phyloP scores from a whole-genome alignment of 2,329 filamentous ascomycete species.

The Apiospora saccharicola region DNA sequence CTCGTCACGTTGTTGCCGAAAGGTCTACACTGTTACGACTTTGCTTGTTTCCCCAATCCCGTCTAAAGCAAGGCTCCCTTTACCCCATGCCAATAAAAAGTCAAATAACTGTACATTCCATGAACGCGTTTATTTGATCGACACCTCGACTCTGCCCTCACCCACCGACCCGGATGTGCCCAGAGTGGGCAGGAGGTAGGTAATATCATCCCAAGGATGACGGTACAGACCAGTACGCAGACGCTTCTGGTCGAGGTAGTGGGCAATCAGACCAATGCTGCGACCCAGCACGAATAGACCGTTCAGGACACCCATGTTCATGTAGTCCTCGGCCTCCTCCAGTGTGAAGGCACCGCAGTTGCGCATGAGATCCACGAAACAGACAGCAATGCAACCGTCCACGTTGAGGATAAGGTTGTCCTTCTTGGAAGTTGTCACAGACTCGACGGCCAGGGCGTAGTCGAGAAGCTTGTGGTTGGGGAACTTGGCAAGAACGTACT shows the following conservation, averaged over 20 bases:
- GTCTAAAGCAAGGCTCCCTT: conserved; percentile 22
- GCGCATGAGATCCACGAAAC: conserved; percentile 96
- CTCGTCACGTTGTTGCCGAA: conserved; percentile 1
- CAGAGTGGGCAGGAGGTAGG: conserved; percentile 87
- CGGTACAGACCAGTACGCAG: conserved; percentile 98
- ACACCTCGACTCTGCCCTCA: conserved; percentile 89
- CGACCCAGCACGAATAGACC: conserved; percentile 98
- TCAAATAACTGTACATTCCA: conserved; percentile 34
- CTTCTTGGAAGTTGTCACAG: conserved; percentile 99
- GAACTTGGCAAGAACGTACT: conserved; percentile 98
- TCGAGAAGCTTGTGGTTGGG: conserved; percentile 97
- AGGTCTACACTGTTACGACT: conserved; percentile 15
- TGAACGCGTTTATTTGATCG: conserved; percentile 63
- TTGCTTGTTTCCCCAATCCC: conserved; percentile 12
- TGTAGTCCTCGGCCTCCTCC: conserved; percentile 98
- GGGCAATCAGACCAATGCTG: conserved; percentile 98
- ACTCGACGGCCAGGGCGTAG: conserved; percentile 97
- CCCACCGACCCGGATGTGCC: conserved; percentile 74
- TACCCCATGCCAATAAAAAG: conserved; percentile 32
- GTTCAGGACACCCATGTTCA: conserved; percentile 99
- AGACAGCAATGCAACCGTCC: conserved; percentile 96
- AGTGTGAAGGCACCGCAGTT: conserved; percentile 96
- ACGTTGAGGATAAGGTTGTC: conserved; percentile 99
- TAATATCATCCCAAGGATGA: conserved; percentile 99
- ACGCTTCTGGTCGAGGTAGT: conserved; percentile 99